Evolutionary conservation across 306 rosid genomes (phyloP).

Genomic region (Trifolium repens): DNA sequence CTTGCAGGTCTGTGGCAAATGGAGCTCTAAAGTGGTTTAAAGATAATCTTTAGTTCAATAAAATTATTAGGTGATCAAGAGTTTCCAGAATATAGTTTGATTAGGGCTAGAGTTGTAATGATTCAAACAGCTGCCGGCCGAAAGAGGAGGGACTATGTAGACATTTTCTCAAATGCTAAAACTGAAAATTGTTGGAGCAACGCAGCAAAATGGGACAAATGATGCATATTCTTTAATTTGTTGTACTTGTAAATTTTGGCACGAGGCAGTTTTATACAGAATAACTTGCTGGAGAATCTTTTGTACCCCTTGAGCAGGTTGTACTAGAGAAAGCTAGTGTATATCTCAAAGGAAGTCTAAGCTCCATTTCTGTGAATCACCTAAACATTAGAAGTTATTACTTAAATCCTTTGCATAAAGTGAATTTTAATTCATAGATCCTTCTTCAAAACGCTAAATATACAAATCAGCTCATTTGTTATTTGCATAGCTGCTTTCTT

Average conservation of each 20-base stretch:
- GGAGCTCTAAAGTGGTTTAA: slow-evolving; percentile 94
- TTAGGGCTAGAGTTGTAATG: slow-evolving; percentile 37
- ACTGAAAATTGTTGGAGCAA: slow-evolving; percentile 38
- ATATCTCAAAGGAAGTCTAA: slow-evolving; percentile 30
- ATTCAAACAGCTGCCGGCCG: slow-evolving; percentile 20
- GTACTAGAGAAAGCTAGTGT: slow-evolving; percentile 32
- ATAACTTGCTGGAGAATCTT: slow-evolving; percentile 30
- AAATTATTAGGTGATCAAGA: slow-evolving; percentile 26
- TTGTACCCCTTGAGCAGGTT: slow-evolving; percentile 36
- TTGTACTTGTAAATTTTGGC: slow-evolving; percentile 56
- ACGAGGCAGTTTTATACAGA: slow-evolving; percentile 31
- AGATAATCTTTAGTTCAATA: slow-evolving; percentile 71
- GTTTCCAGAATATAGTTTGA: slow-evolving; percentile 35
- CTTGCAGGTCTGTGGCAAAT: slow-evolving; percentile 75
- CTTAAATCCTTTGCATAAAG: slow-evolving; percentile 13
- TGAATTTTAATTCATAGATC: not conserved
- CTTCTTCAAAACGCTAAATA: not conserved
- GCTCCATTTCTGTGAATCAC: slow-evolving; percentile 29
- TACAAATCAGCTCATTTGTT: not conserved
- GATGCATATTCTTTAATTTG: slow-evolving; percentile 59
- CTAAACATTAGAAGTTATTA: not conserved
- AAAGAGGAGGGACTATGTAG: slow-evolving; percentile 40
- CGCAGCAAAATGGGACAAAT: slow-evolving; percentile 43
- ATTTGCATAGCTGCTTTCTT: not conserved
- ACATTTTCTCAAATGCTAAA: slow-evolving; percentile 42